These are phyloP conservation scores for Urostyla sp. DNA, from an alignment of 73 alveolate genomes.

Conservation along the genomic window DNA sequence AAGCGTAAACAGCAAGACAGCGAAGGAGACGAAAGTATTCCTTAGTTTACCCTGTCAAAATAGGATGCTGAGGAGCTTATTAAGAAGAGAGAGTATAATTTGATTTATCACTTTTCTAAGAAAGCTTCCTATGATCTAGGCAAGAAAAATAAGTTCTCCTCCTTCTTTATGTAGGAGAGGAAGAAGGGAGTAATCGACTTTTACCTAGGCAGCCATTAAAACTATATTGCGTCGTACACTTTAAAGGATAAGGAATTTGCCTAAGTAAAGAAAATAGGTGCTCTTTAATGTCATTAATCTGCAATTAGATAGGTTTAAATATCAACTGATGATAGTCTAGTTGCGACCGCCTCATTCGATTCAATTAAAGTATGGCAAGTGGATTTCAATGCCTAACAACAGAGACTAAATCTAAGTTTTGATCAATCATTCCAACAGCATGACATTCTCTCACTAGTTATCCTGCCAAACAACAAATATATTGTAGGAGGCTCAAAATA, in stretches of 20 bases:
- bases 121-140: slow-evolving; percentile 17
- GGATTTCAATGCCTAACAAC: slow-evolving; percentile 56
- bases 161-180: background rate
- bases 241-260: slow-evolving; percentile 17
- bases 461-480: slow-evolving; percentile 80
- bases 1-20: slow-evolving; percentile 61
- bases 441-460: slow-evolving; percentile 50
- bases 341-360: slow-evolving; percentile 67
- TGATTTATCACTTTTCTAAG: slow-evolving; percentile 28
- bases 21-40: slow-evolving; percentile 57
- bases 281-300: slow-evolving; percentile 43
- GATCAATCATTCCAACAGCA: too few species aligned
- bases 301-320: slow-evolving; percentile 59
- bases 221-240: background rate
- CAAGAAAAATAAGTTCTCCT: background rate
- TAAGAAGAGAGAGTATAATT: slow-evolving; percentile 51
- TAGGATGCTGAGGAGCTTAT: slow-evolving; percentile 23
- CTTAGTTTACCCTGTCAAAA: slow-evolving; percentile 32
- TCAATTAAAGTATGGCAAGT: slow-evolving; percentile 64
- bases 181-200: background rate
- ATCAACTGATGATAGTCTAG: slow-evolving; percentile 54
- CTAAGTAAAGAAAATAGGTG: slow-evolving; percentile 16
- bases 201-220: slow-evolving; percentile 7
- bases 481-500: slow-evolving; percentile 79
- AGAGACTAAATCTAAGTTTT: slow-evolving; percentile 33